These are phyloP conservation scores for Blastobotrys arbuscula DNA, from an alignment of 1,139 yeast genomes.

Conservation along the genomic window DNA sequence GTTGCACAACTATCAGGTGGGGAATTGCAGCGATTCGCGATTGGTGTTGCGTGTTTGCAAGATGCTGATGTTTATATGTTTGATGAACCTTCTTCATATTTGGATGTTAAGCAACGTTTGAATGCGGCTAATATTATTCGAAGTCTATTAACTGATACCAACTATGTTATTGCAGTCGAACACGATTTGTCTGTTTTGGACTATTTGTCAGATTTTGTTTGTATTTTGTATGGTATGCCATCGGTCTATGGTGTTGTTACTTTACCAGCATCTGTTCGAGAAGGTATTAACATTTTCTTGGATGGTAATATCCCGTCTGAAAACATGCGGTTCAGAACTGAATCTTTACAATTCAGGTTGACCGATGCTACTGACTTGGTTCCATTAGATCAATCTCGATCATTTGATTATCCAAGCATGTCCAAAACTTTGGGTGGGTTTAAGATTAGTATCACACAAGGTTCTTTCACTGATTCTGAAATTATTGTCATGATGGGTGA, in stretches of 20 bases:
- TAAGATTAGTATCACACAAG: conserved; percentile 70
- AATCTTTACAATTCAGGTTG: conserved; percentile 87
- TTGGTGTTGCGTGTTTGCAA: conserved; percentile 96
- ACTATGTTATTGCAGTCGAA: conserved; percentile 88
- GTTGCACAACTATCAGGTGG: conserved; percentile 92
- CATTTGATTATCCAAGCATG: conserved; percentile 75
- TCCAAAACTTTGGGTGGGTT: conserved; percentile 93
- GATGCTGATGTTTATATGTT: conserved; percentile 95
- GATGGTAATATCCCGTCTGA: conserved; percentile 98
- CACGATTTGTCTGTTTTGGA: conserved; percentile 97
- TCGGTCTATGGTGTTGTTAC: conserved; percentile 98
- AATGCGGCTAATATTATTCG: conserved; percentile 94
- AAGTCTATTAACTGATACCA: conserved; percentile 68
- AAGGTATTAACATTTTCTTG: conserved; percentile 95
- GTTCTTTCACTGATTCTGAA: conserved; percentile 94
- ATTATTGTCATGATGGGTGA: conserved; percentile 99
- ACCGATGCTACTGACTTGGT: conserved; percentile 79
- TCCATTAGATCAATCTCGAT: conserved; percentile 71
- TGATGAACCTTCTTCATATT: conserved; percentile 97
- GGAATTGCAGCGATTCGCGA: conserved; percentile 96
- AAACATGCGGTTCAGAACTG: conserved; percentile 93
- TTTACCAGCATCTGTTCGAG: conserved; percentile 91
- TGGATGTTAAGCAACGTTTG: conserved; percentile 97
- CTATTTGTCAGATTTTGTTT: conserved; percentile 90
- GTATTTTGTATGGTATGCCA: conserved; percentile 95